Evolutionary conservation across 1,284 basidiomycete genomes (phyloP), one percentile per base, ranked within the genome.

Genomic region (Ustilago loliicola): DNA sequence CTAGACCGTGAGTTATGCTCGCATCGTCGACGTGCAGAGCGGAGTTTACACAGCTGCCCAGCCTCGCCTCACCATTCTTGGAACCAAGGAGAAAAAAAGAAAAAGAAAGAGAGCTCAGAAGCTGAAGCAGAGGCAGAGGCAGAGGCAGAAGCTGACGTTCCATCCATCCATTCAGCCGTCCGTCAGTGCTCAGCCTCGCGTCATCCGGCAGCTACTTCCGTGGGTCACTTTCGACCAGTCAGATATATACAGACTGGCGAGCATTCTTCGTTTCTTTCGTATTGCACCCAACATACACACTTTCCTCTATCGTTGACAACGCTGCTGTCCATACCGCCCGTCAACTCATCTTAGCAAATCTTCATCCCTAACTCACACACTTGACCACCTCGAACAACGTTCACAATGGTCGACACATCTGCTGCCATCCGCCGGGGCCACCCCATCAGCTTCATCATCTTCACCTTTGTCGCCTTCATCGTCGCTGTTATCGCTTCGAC

Each of bases 401-500:
- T 38, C 60, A 66, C 23, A 17, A 82, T 80, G 78, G 77, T 76
- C 55, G 78, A 82, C 78, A 38, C 72, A 21, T 76, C 73, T 42
- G n/a, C 76, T 42, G 58, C 69, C 52, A 64, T 84, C 54, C 81
- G 82, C 58, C 66, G 79, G 30, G 83, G 83, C 42, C 84, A 86
- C 77, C 83, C 83, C 61, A 78, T 82, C 76, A 61, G 69, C 50
- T 86, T 86, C 65, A 56, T 66, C 59, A 10, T 81, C 53, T 79
- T 86, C 66, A 69, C 78, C 58, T 34, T 81, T 48, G 38, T 82
- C 61, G 69, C 80, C n/a, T 78, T 86, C 61, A 79, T 86, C 63
- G 76, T 81, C 17, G 83, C 81, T 17, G 76, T 86, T 45, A 85
- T 86, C 42, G 75, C 84, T 23, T 84, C 83, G 36, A 66, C 68